Base-by-base conservation (phyloP, 768 basidiomycete genomes). In the Mrakia hoshinonis region DNA sequence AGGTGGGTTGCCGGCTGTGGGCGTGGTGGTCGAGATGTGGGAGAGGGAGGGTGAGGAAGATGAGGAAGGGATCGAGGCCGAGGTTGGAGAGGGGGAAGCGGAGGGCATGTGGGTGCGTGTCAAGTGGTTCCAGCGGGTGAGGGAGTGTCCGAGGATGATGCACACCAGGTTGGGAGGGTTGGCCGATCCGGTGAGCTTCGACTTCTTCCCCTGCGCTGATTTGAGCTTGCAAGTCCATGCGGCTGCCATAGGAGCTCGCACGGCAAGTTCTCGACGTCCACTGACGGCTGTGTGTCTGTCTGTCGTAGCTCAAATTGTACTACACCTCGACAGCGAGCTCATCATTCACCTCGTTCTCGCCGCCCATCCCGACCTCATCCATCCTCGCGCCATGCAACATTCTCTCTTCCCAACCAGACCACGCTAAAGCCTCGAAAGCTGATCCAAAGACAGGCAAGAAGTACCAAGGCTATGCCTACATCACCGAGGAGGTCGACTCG, bases 11-110 rank as follows among this genome's bases (percentile, higher is more conserved):
- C 67, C 72, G 1, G 67, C 47, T 20, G 55, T 73, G 24, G 72
- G 72, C 22, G 72, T 73, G n/a, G 43, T 73, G 31, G 72, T 73
- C 20, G 67, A 73, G 62, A 62, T 73, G 39, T 68, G 72, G 67
- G 39, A 70, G 67, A 62, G 70, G 67, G 51, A 69, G 31, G 47
- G 43, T 15, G 55, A 73, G 58, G 74, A 61, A 68, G 58, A 31
- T 36, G 64, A 58, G 63, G 71, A 62, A 31, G 22, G 63, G 2
- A 36, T 39, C 6, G 74, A 47, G 58, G 34, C n/a, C 20, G 74
- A n/a, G 34, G 70, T 65, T n/a, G 76, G 31, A 13, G 68, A 73
- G 49, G 74, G 54, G 31, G 70, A 70, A 74, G 81, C 70, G 63
- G 81, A 72, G 70, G 79, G 70, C 12, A 66, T 54, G 60, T 73